These are phyloP conservation scores for Exidia glandulosa DNA, from an alignment of 768 basidiomycete genomes.

Conservation along the genomic window DNA sequence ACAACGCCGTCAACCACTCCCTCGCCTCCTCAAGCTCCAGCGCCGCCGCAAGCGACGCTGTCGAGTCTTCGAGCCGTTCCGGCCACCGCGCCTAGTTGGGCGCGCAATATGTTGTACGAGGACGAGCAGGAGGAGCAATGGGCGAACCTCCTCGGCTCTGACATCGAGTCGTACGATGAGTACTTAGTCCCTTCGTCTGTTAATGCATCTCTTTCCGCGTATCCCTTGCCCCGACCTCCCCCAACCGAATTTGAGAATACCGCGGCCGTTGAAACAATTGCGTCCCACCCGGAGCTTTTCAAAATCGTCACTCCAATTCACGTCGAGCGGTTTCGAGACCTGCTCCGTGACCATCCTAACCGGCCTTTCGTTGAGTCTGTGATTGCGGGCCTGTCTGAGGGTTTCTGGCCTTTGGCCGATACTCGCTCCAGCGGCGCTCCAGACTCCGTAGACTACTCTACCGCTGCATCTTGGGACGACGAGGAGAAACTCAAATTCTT, in stretches of 20 bases:
- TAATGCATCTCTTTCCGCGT: not conserved
- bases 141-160: too few species aligned
- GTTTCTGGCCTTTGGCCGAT: slow-evolving; percentile 37
- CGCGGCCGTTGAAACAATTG: too few species aligned
- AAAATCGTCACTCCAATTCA: slow-evolving; percentile 26
- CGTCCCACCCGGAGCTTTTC: slow-evolving; percentile 18
- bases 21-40: too few species aligned
- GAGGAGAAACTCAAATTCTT: slow-evolving; percentile 15
- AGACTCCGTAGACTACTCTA: slow-evolving; percentile 10
- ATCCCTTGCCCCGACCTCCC: not conserved
- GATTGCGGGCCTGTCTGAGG: slow-evolving; percentile 17
- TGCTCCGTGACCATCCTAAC: slow-evolving; percentile 27
- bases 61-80: not conserved
- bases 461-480: not conserved
- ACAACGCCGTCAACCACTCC: not conserved
- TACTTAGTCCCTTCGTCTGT: not conserved
- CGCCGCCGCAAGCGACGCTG: not conserved
- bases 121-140: too few species aligned
- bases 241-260: not conserved
- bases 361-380: slow-evolving; percentile 27
- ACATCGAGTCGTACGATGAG: not conserved
- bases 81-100: not conserved
- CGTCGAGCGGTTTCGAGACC: slow-evolving; percentile 18
- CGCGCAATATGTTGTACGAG: not conserved
- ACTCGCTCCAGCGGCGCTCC: slow-evolving; percentile 6